Conservation (phyloP, 1,284 basidiomycete genomes). For the Ganoderma lucidum region DNA sequence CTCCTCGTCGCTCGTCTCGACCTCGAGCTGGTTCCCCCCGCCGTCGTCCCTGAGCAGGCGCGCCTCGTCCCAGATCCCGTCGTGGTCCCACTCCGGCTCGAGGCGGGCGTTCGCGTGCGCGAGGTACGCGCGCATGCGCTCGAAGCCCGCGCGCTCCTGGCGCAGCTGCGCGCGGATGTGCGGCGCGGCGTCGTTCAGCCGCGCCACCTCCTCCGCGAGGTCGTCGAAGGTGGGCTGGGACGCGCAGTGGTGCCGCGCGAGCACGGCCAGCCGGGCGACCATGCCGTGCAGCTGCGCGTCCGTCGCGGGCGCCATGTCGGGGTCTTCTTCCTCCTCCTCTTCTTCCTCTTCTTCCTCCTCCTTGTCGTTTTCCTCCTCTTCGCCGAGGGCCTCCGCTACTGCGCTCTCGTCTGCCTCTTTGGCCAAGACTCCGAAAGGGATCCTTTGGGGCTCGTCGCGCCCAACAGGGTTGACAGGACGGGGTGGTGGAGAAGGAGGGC, state of each 20-base stretch:
- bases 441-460: neutral
- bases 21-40: slow-evolving; percentile 15
- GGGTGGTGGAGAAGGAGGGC: neutral
- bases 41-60: slow-evolving; percentile 14
- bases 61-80: slow-evolving; percentile 19
- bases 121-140: slow-evolving; percentile 18
- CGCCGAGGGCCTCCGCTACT: neutral
- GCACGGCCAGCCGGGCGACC: slow-evolving; percentile 13
- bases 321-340: neutral
- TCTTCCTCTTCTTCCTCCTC: neutral
- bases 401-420: no score
- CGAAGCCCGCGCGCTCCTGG: slow-evolving; percentile 16
- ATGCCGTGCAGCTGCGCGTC: slow-evolving; percentile 11
- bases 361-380: neutral
- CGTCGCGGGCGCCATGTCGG: neutral
- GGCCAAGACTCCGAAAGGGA: neutral
- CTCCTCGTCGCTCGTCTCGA: slow-evolving; percentile 23
- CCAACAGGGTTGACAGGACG: neutral
- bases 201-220: neutral
- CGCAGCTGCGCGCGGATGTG: slow-evolving; percentile 11
- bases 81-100: slow-evolving; percentile 17
- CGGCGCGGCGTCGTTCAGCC: no score
- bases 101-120: slow-evolving; percentile 12
- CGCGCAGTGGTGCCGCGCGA: slow-evolving; percentile 7
- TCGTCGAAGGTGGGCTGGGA: neutral